phyloP scores from a whole-genome alignment of 345 rosid species.

The Aethionema arabicum region DNA sequence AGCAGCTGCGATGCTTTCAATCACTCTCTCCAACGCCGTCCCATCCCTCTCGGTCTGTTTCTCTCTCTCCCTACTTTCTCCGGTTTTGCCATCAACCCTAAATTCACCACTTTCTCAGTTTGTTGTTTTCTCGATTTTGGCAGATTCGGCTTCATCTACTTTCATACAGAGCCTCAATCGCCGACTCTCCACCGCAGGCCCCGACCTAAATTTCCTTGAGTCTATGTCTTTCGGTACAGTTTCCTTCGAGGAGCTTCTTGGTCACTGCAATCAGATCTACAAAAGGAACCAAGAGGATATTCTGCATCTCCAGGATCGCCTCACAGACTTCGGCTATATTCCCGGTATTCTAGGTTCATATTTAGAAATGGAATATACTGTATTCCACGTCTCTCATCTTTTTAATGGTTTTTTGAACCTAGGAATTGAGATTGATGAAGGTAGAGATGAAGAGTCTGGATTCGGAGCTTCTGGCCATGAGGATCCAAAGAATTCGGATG shows the following conservation, averaged over 20 bases:
- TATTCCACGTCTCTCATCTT: not conserved
- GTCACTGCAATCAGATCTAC: slow-evolving; percentile 71
- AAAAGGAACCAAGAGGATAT: slow-evolving; percentile 53
- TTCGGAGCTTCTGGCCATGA: slow-evolving; percentile 14
- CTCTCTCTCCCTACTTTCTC: not conserved
- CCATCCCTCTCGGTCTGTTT: slow-evolving; percentile 64
- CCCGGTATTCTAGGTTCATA: slow-evolving; percentile 37
- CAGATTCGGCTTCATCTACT: slow-evolving; percentile 83
- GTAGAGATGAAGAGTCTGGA: slow-evolving; percentile 30
- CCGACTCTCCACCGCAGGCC: slow-evolving; percentile 48
- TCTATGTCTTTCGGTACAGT: slow-evolving; percentile 77
- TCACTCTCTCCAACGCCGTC: slow-evolving; percentile 71
- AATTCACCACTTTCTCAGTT: not conserved
- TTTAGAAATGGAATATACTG: not conserved
- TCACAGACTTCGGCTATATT: slow-evolving; percentile 44
- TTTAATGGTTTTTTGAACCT: not conserved
- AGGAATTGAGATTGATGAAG: slow-evolving; percentile 47
- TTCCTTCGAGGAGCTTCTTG: slow-evolving; percentile 80
- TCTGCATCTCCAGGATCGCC: slow-evolving; percentile 47
- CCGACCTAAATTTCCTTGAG: slow-evolving; percentile 63
- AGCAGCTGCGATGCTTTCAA: slow-evolving; percentile 72
- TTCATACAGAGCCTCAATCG: slow-evolving; percentile 72
- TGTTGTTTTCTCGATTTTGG: not conserved
- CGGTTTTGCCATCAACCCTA: slow-evolving; percentile 8
- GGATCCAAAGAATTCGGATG: slow-evolving; percentile 30